Base-by-base conservation (phyloP, 805 yeast genomes). In the Metschnikowia aberdeeniae region DNA sequence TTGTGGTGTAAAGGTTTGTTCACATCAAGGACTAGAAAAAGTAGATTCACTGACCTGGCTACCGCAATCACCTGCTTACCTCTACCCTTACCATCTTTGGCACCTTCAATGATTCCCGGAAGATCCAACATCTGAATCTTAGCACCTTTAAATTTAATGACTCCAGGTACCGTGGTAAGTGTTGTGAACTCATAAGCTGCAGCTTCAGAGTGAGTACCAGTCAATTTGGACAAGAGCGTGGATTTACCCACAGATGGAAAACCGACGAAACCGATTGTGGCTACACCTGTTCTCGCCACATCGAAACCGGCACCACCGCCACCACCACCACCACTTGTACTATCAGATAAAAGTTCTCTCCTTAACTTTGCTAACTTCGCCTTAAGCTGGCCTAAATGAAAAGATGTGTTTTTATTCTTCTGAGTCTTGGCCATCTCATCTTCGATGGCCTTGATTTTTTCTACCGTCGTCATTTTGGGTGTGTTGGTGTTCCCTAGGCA, bases 111-210 rank as follows among this genome's bases (percentile, higher is more conserved):
- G 56, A 86, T 86, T 63, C 95, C 95, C 7, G 95, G 95, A 52
- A 86, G 78, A 77, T 86, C 95, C 58, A 86, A 68, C 95, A 93
- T 89, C 72, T 93, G 99, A 53, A 93, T 84, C 72, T 89, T 92
- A 43, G 99, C 98, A 60, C 99, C 99, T 57, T 90, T 88, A 62
- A 89, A 92, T 67, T 86, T 84, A 61, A 93, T 89, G 35, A 89
- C 88, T 67, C 99, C 98, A 0, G 98, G 98, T 46, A 93, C 98
- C 0, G 99, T 92, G 24, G 97, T 93, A 62, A 93, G 77, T 0
- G 99, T 93, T 24, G 99, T 93, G 73, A 93, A 93, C 68, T 93
- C 99, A 62, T 92, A 92, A 5, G 89, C 98, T 9, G 98, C 97
- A n/a, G 85, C 97, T 67, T 92, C 99, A 1, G 96, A 86, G 62